Percentiles rank a stretch among this genome's conserved stretches.
phyloP scores from a whole-genome alignment of 768 basidiomycete genomes.

The Pulveroboletus sp. region DNA sequence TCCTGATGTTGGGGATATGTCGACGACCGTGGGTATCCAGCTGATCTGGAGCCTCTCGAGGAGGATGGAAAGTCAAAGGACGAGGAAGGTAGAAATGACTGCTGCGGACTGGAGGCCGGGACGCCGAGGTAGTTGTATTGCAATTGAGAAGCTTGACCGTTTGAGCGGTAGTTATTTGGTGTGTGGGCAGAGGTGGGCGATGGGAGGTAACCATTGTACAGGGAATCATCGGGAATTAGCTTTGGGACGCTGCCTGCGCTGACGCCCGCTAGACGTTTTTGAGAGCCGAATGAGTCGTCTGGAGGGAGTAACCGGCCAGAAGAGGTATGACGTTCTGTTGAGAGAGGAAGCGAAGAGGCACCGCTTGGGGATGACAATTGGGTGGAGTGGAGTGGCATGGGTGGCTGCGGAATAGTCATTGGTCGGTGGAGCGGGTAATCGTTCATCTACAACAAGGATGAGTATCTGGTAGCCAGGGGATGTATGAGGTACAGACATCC shows the following conservation, averaged over 20 bases:
- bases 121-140: constrained; percentile 25
- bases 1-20: constrained; percentile 30
- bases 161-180: constrained; percentile 27
- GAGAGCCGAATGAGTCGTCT: constrained; percentile 22
- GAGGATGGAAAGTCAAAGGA: constrained; percentile 31
- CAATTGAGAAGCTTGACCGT: constrained; percentile 24
- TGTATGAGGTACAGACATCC: constrained; percentile 21
- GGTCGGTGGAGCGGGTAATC: constrained; percentile 31
- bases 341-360: constrained; percentile 31
- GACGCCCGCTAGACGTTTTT: constrained; percentile 31
- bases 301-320: constrained; percentile 31
- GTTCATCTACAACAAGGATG: constrained; percentile 18
- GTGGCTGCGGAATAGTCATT: constrained; percentile 33
- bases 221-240: constrained; percentile 25
- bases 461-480: not conserved
- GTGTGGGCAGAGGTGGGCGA: constrained; percentile 30
- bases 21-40: constrained; percentile 27
- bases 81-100: constrained; percentile 21
- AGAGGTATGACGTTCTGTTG: constrained; percentile 33
- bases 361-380: constrained; percentile 20
- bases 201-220: constrained; percentile 31
- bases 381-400: constrained; percentile 29
- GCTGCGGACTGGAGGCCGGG: constrained; percentile 16
- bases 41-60: constrained; percentile 21
- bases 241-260: constrained; percentile 22